phyloP scores from a whole-genome alignment of 257 asterid species.

The Gentiana dahurica region DNA sequence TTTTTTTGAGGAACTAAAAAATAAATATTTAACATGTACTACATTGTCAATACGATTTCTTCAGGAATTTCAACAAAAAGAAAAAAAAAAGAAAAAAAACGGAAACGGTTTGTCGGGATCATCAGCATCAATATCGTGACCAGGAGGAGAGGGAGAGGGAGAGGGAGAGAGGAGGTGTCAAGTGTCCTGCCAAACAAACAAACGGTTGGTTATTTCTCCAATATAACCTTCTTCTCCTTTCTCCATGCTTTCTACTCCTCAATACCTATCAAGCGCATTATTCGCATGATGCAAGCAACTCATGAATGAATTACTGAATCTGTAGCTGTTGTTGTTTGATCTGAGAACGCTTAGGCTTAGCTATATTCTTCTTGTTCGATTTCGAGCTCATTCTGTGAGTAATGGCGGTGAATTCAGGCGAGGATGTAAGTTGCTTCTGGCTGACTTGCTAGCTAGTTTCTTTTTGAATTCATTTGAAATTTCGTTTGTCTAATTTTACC shows the following conservation, averaged over 20 bases:
- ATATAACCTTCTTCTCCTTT: no score
- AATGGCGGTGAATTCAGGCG: constrained; percentile 18
- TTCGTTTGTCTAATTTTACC: background rate
- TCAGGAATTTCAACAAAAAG: background rate
- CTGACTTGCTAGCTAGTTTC: background rate
- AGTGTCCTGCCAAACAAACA: background rate
- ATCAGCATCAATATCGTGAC: constrained; percentile 10
- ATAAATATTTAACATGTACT: no score
- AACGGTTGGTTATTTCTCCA: no score
- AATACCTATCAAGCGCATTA: no score
- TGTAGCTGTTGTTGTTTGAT: no score
- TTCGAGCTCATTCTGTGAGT: background rate
- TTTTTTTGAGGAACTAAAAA: no score
- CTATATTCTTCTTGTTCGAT: background rate
- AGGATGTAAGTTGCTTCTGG: constrained; percentile 10
- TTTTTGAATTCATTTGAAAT: background rate
- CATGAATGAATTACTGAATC: no score
- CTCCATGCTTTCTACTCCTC: no score
- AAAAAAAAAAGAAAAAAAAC: background rate
- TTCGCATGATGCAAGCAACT: no score
- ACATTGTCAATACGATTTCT: no score
- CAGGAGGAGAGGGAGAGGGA: constrained; percentile 10
- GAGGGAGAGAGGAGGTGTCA: background rate
- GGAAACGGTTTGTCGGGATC: constrained; percentile 19
- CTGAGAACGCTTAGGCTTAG: background rate